These are phyloP conservation scores for Pisolithus microcarpus DNA, from an alignment of 768 basidiomycete species.

Conservation along the genomic window DNA sequence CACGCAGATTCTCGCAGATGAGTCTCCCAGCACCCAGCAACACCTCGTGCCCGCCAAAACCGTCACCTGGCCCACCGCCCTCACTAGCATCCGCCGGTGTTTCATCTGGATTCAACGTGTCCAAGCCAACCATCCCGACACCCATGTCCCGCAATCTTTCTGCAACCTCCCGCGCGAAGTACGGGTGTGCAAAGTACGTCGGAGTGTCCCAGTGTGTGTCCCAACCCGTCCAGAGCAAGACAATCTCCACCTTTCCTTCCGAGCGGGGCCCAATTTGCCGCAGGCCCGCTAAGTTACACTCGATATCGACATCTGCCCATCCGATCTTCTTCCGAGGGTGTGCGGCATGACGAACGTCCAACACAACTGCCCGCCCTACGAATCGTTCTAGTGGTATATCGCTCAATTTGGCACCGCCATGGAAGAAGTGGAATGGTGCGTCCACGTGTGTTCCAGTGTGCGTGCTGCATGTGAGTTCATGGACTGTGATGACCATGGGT, in stretches of 20 bases:
- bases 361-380: conserved; percentile 46
- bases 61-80: conserved; percentile 6
- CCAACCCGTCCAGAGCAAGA: conserved; percentile 68
- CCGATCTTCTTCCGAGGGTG: conserved; percentile 40
- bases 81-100: conserved; percentile 24
- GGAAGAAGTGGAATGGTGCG: conserved; percentile 67
- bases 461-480: conserved; percentile 47
- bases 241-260: conserved; percentile 28
- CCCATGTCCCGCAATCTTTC: conserved; percentile 38
- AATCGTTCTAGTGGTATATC: conserved; percentile 49
- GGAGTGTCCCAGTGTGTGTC: conserved; percentile 44
- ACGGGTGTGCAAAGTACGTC: conserved; percentile 59
- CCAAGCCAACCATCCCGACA: conserved; percentile 45
- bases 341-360: conserved; percentile 45
- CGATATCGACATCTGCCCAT: conserved; percentile 35
- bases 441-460: conserved; percentile 80
- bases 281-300: background rate
- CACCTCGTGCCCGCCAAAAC: conserved; percentile 49
- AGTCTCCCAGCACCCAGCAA: conserved; percentile 55
- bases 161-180: conserved; percentile 49
- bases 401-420: conserved; percentile 49
- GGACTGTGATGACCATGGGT: conserved; percentile 17
- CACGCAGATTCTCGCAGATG: conserved; percentile 67
- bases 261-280: conserved; percentile 18
- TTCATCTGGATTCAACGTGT: conserved; percentile 64